Evolutionary conservation across 164 flowering plant species (phyloP), one percentile per base, ranked within the genome.

Genomic region (Kalanchoe fedtschenkoi): DNA sequence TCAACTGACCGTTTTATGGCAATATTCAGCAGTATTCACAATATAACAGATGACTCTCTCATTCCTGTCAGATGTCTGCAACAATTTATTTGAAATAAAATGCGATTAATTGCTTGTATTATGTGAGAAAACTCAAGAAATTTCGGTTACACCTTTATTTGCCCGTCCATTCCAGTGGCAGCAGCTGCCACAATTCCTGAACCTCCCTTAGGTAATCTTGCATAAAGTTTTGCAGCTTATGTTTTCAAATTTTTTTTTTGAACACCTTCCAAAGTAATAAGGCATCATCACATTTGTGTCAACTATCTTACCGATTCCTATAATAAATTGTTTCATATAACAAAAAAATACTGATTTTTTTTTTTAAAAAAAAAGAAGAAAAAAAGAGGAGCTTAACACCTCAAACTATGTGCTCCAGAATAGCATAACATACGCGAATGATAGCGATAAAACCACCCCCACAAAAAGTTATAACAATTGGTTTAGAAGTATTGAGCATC

Each of bases 151-250:
- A 89, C 98, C 96, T 85, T 93, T 70, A 93, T 88, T 68, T 90
- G 96, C 33, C 97, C 97, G 79, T 93, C 98, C 75, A 88, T 84
- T 59, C 98, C 98, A 17, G 98, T 90, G 28, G 98, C 98, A 54
- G 98, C 95, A 54, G 98, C n/a, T n/a, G n/a, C 98, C 69, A 93
- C 96, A 73, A 90, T 71, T 54, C 98, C 97, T 13, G 83, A 79
- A 28, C 98, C 98, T 70, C 95, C 97, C 73, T 87, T 93, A 0
- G 98, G 98, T 53, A 93, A 73, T 80, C 77, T 83, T 58, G 81
- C 82, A 75, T 77, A 83, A 63, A 90, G 95, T 73, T 85, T 90
- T 64, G 88, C 70, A 17, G 93, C 97, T 81, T 93, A 93, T 62
- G 92, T 86, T 81, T 78, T 88, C 15, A 93, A 87, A 76, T 86